Percentiles rank a stretch among this genome's conserved stretches.
Conservation (phyloP, 495 filamentous ascomycete species). For the Ascobolus immersus region DNA sequence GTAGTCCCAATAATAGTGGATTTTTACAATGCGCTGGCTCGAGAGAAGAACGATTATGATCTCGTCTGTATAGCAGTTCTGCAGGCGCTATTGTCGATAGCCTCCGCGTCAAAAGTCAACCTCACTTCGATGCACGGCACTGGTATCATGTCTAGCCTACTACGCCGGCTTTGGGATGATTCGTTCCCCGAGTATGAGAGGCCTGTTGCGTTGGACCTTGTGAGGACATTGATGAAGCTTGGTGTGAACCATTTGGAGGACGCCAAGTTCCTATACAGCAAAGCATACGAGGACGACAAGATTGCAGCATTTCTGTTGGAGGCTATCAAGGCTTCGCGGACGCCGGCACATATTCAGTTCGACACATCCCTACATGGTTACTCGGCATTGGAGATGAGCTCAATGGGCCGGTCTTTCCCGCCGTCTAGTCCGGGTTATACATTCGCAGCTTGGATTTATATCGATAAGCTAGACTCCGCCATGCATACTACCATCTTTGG, state of each 20-base stretch:
- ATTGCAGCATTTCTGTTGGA: slow-evolving; percentile 48
- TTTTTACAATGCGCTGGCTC: slow-evolving; percentile 38
- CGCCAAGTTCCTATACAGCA: slow-evolving; percentile 47
- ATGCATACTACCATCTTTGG: slow-evolving; percentile 91
- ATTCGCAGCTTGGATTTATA: slow-evolving; percentile 60
- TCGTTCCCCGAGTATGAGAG: slow-evolving; percentile 26
- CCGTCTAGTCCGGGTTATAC: slow-evolving; percentile 62
- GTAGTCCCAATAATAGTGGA: slow-evolving; percentile 36
- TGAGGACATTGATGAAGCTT: slow-evolving; percentile 31
- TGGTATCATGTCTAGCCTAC: slow-evolving; percentile 43
- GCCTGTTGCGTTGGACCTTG: slow-evolving; percentile 32
- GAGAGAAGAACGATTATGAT: slow-evolving; percentile 19
- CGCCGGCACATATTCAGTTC: slow-evolving; percentile 73
- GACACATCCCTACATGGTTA: slow-evolving; percentile 72
- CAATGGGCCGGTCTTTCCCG: slow-evolving; percentile 59
- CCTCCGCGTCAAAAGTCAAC: slow-evolving; percentile 42
- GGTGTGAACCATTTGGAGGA: slow-evolving; percentile 57
- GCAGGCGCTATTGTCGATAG: slow-evolving; percentile 26
- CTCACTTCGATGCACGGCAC: slow-evolving; percentile 51
- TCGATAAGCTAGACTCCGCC: slow-evolving; percentile 59
- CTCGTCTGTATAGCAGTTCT: slow-evolving; percentile 34
- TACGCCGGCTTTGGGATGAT: slow-evolving; percentile 39
- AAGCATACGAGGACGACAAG: slow-evolving; percentile 31
- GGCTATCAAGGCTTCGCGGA: slow-evolving; percentile 42
- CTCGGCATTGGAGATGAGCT: slow-evolving; percentile 66